phyloP scores from a whole-genome alignment of 164 flowering plant species.

The Aristolochia fimbriata region DNA sequence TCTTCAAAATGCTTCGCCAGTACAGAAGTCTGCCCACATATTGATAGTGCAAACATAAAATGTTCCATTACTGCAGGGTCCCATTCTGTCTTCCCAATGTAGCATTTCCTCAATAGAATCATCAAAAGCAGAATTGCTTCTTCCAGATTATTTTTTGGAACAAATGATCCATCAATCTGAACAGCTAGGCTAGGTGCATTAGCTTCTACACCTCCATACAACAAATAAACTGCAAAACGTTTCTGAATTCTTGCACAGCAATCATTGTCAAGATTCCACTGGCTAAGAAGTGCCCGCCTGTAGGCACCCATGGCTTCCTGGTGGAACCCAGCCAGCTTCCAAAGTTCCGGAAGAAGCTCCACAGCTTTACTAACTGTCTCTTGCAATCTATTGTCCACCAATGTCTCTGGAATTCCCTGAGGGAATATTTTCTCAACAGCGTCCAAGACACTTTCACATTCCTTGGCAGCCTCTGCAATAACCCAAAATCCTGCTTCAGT shows the following conservation, averaged over 20 bases:
- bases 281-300: slow-evolving; percentile 79
- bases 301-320: slow-evolving; percentile 78
- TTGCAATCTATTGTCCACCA: slow-evolving; percentile 72
- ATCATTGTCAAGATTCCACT: slow-evolving; percentile 80
- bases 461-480: slow-evolving; percentile 83
- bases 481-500: slow-evolving; percentile 13
- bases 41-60: slow-evolving; percentile 72
- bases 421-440: slow-evolving; percentile 82
- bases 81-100: slow-evolving; percentile 62
- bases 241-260: slow-evolving; percentile 85
- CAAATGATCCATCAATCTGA: slow-evolving; percentile 68
- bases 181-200: slow-evolving; percentile 71
- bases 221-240: slow-evolving; percentile 64
- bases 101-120: slow-evolving; percentile 65
- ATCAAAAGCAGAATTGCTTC: slow-evolving; percentile 82
- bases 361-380: slow-evolving; percentile 84
- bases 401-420: slow-evolving; percentile 56
- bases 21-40: slow-evolving; percentile 64
- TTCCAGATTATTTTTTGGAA: slow-evolving; percentile 81
- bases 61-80: slow-evolving; percentile 87
- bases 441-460: slow-evolving; percentile 82
- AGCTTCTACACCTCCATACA: slow-evolving; percentile 86
- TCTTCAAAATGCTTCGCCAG: slow-evolving; percentile 76
- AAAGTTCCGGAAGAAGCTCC: slow-evolving; percentile 95
- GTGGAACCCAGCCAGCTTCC: slow-evolving; percentile 68